Percentiles rank a stretch among this genome's conserved stretches.
phyloP scores from a whole-genome alignment of 169 alveolate genomes.

The Haemoproteus tartakovskyi region DNA sequence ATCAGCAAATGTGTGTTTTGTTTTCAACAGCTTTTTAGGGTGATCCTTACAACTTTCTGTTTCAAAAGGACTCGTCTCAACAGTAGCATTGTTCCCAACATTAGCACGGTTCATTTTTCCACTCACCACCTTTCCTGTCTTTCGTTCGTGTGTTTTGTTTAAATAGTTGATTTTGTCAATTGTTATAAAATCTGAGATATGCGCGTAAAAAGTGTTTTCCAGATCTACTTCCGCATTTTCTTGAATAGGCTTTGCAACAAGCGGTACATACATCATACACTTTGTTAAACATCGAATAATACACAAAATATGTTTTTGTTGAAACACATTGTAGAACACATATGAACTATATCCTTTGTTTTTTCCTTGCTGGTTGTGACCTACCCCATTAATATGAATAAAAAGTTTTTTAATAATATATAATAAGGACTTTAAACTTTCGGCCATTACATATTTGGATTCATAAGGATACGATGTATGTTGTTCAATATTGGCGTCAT shows the following conservation, averaged over 20 bases:
- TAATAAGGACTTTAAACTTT: conserved; percentile 45
- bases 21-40: too few relatives aligned
- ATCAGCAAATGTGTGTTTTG: too few relatives aligned
- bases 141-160: conserved; percentile 1
- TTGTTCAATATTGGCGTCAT: conserved; percentile 18
- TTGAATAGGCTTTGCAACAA: conserved; percentile 62
- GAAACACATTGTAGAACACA: conserved; percentile 33
- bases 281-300: conserved; percentile 59
- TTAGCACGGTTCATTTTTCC: not conserved
- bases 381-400: conserved; percentile 23
- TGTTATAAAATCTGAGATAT: conserved; percentile 43
- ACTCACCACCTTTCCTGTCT: not conserved
- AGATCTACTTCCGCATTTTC: conserved; percentile 10
- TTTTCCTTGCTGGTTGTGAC: conserved; percentile 32
- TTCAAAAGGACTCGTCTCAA: too few relatives aligned
- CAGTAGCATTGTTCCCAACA: not conserved
- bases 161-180: conserved; percentile 43
- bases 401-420: conserved; percentile 55
- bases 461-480: conserved; percentile 40
- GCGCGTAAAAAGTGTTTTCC: not conserved
- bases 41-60: too few relatives aligned
- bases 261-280: conserved; percentile 63
- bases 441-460: conserved; percentile 62
- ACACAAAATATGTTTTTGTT: conserved; percentile 55
- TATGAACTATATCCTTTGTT: conserved; percentile 13